These are phyloP conservation scores for Populus nigra DNA, from an alignment of 345 rosid species.

Conservation along the genomic window DNA sequence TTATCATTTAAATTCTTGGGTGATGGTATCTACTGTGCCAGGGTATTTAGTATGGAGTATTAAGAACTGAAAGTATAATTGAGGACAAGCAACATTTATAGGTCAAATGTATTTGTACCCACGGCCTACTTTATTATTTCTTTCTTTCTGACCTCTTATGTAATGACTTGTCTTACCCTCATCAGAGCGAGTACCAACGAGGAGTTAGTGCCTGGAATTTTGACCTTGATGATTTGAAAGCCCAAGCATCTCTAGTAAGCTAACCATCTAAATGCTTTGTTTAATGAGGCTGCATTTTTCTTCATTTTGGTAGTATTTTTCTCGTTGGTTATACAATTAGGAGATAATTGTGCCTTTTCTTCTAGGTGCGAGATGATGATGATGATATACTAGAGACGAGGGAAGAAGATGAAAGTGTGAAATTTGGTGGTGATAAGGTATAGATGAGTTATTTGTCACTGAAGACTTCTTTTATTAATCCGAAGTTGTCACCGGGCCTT, in stretches of 20 bases:
- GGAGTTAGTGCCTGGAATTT: slow-evolving; percentile 99
- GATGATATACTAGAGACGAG: slow-evolving; percentile 55
- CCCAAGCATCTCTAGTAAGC: slow-evolving; percentile 88
- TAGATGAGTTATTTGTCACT: slow-evolving; percentile 1
- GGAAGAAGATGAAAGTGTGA: slow-evolving; percentile 58
- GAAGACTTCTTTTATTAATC: neutral
- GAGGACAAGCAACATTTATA: neutral
- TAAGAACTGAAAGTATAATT: neutral
- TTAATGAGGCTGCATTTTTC: slow-evolving; percentile 8
- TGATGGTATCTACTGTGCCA: neutral
- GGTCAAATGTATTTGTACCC: neutral
- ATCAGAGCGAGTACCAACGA: slow-evolving; percentile 93
- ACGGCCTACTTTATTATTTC: neutral
- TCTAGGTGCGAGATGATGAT: slow-evolving; percentile 75
- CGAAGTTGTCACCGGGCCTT: neutral
- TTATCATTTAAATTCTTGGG: neutral
- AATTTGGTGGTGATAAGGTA: slow-evolving; percentile 47
- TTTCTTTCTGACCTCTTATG: slow-evolving; percentile 4
- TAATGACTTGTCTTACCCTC: slow-evolving; percentile 11
- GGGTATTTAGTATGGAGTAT: neutral
- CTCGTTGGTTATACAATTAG: slow-evolving; percentile 13
- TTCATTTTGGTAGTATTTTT: neutral
- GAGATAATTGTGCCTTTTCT: slow-evolving; percentile 20
- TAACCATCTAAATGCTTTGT: neutral
- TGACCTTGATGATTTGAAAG: slow-evolving; percentile 88